Evolutionary conservation across 176 grass and related monocot species (phyloP), one percentile per base, ranked within the genome.

Genomic region (Oryza officinalis): DNA sequence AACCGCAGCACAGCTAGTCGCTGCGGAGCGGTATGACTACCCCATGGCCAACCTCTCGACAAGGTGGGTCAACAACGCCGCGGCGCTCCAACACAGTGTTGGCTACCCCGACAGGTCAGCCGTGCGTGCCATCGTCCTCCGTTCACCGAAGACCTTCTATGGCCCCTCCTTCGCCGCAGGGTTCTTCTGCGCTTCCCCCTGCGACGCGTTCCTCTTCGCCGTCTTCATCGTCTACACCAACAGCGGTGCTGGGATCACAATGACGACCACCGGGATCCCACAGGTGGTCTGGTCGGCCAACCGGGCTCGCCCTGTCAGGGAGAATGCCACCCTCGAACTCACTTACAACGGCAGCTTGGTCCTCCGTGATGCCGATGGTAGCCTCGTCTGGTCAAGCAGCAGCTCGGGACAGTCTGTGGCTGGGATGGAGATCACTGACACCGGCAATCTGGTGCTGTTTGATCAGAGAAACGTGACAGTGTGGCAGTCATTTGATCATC

Each of bases 401-500:
- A 73, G 14, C 1, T 67, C 61, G 0, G 63, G 75, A 8, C 15
- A 5, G 33, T 63, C 71, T 5, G 74, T 79, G 8, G 30, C 35
- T 15, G 79, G 78, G 41, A 73, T 89, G 47, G 22, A 0, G 26
- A 64, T 88, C 75, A 78, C 78, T 9, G 86, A 81, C 64, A 17
- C 52, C 10, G 90, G 86, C 63, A 89, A 88, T 30, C 30, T 92
- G 33, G 90, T 92, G 50, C 4, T 92, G 18, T 79, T 86, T 73
- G 82, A 83, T 52, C 45, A 25, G 37, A 38, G 37, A 8, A 38
- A 38, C 8, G 37, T 38, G 37, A 38, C 37, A 1, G 83, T 92
- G 13, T 88, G 90, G 90, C 90, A 92, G 70, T 92, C 90, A 8
- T 88, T 88, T 57, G 78, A 74, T 2, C 86, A 92, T 17, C 90